Evolutionary conservation across 768 basidiomycete species (phyloP).

Genomic region (Lentinula sp.): DNA sequence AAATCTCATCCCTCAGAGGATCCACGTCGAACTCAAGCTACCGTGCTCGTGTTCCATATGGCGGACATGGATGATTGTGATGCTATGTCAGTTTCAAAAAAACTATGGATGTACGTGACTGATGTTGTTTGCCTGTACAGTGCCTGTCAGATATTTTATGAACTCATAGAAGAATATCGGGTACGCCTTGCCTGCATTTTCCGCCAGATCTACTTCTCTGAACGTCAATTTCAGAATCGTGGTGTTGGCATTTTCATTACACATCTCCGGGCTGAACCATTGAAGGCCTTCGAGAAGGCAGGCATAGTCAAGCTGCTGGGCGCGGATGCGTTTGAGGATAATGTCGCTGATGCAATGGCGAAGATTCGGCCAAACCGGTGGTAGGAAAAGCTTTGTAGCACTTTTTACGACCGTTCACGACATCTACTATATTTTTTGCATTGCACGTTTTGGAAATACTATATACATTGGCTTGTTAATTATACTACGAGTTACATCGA

Average conservation of each 20-base stretch:
- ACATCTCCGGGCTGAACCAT: constrained; percentile 34
- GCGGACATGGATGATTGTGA: constrained; percentile 89
- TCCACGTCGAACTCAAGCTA: constrained; percentile 69
- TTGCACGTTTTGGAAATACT: not conserved
- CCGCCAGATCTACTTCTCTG: not conserved
- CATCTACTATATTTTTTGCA: not conserved
- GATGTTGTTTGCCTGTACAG: constrained; percentile 28
- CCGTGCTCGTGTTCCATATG: constrained; percentile 85
- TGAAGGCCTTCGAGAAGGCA: constrained; percentile 41
- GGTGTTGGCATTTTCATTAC: constrained; percentile 47
- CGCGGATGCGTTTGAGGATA: constrained; percentile 40
- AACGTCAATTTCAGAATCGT: constrained; percentile 28
- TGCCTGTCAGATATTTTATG: constrained; percentile 79
- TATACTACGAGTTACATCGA: not conserved
- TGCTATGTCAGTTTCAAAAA: constrained; percentile 60
- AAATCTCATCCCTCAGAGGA: constrained; percentile 86
- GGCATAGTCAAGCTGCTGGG: constrained; percentile 46
- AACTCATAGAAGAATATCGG: constrained; percentile 73
- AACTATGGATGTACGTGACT: not conserved
- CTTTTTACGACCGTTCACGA: not conserved
- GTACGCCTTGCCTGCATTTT: constrained; percentile 27
- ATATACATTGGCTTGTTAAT: not conserved
- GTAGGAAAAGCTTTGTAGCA: not conserved
- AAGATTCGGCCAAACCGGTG: not conserved
- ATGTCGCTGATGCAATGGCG: constrained; percentile 45